Evolutionary conservation across 306 rosid genomes (phyloP).

Genomic region (Adenanthera pavonina): DNA sequence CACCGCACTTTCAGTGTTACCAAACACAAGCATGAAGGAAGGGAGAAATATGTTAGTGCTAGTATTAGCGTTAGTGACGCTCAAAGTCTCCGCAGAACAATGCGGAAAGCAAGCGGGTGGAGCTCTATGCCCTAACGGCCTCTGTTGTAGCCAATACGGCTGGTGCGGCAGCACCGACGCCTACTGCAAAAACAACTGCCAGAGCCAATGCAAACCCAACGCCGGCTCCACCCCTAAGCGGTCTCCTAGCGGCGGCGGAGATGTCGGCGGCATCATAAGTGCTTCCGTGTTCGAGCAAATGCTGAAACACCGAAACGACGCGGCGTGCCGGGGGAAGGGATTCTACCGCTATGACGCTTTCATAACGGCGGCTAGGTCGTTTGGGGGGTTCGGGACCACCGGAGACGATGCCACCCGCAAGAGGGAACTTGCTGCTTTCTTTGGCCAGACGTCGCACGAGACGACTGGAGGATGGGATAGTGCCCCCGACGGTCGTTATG

Average conservation of each 20-base stretch:
- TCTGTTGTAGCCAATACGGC: no score
- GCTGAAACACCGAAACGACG: conserved; percentile 64
- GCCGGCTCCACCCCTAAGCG: no score
- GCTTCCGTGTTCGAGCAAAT: conserved; percentile 40
- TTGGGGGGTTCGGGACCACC: conserved; percentile 55
- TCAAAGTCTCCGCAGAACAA: not conserved
- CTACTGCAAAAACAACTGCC: no score
- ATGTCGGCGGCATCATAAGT: conserved; percentile 36
- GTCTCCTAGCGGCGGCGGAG: not conserved
- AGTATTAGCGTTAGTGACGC: not conserved
- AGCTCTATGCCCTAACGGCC: no score
- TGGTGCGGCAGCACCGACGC: no score
- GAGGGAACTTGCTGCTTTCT: conserved; percentile 76
- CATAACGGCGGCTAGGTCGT: conserved; percentile 56
- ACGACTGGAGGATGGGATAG: conserved; percentile 52
- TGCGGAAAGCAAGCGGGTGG: no score
- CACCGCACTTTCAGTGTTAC: not conserved
- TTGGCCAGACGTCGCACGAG: conserved; percentile 80
- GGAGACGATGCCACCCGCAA: conserved; percentile 53
- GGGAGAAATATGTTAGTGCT: not conserved
- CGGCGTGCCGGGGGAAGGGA: conserved; percentile 11
- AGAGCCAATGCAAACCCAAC: no score
- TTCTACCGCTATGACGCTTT: conserved; percentile 66
- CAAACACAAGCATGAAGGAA: conserved; percentile 12
- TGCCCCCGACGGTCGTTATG: conserved; percentile 71